A percentile compares a stretch with the other conserved stretches of the same genome.
phyloP scores from a whole-genome alignment of 1,284 basidiomycete genomes.

The Caloboletus firmus region DNA sequence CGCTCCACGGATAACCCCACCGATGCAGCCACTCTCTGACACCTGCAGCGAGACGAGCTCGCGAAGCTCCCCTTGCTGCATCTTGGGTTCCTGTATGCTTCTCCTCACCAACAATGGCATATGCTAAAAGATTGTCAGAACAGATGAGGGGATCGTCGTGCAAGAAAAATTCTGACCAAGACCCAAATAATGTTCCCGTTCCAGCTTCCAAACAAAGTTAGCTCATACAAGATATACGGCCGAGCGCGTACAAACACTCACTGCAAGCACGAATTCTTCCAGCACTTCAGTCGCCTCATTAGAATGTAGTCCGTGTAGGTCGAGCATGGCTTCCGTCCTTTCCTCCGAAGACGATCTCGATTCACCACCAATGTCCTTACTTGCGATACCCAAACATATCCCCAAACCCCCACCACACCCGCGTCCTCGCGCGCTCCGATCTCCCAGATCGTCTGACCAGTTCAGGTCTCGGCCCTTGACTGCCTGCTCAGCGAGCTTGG shows the following conservation, averaged over 20 bases:
- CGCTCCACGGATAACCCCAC: conserved; percentile 96
- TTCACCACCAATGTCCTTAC: conserved; percentile 51
- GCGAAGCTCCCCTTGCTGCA: conserved; percentile 74
- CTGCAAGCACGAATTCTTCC: conserved; percentile 86
- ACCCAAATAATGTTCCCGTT: conserved; percentile 83
- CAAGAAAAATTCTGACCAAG: conserved; percentile 53
- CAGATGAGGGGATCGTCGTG: not conserved
- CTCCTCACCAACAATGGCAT: conserved; percentile 90
- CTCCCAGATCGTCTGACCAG: conserved; percentile 84
- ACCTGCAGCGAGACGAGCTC: conserved; percentile 77
- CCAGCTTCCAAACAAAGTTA: conserved; percentile 53
- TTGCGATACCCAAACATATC: conserved; percentile 81
- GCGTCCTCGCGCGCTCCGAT: conserved; percentile 75
- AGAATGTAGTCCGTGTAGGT: conserved; percentile 86
- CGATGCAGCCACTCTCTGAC: conserved; percentile 88
- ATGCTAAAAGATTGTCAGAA: conserved; percentile 51
- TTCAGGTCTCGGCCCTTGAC: conserved; percentile 64
- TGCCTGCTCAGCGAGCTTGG: conserved; percentile 72
- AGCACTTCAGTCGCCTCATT: conserved; percentile 90
- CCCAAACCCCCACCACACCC: conserved; percentile 81
- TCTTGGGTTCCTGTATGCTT: conserved; percentile 93
- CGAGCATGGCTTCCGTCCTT: conserved; percentile 77
- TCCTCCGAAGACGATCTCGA: conserved; percentile 72
- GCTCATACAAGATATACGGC: conserved; percentile 1
- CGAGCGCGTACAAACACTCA: conserved; percentile 43